Evolutionary conservation across 352 stramenopile genomes (phyloP), one percentile per base, ranked within the genome.

Genomic region (Pythium rishiriense): DNA sequence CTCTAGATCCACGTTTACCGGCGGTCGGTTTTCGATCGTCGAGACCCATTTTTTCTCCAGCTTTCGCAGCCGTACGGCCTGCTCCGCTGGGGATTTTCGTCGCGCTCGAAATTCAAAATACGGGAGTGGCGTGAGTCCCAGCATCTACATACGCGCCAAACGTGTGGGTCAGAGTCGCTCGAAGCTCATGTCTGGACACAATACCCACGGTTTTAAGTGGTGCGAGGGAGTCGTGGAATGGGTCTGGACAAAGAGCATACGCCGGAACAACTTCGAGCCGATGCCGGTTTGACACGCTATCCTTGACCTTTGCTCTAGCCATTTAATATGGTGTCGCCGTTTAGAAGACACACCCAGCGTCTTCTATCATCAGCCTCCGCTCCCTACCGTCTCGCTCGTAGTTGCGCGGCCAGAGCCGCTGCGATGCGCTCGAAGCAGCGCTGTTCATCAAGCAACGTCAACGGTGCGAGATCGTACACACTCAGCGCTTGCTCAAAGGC

Each of bases 391-490:
- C 33, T 53, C 17, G 19, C 25, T 39, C 31, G 46, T 17, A 39
- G 24, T 5, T 47, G n/a, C 9, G 41, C 41, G 5, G 12, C 17
- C 24, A 55, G 43, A 11, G 22, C n/a, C 3, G n/a, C 25, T 12
- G 17, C 12, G 22, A 68, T 62, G 11, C 43, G 28, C 33, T 62
- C 29, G 9, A 48, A 39, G 29, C 51, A 60, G 28, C 41, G 51
- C 52, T 68, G 51, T 10, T 62, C 52, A 24, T 68, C 51, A 12
- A 68, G 46, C 7, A 62, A 33, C n/a, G 29, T 11, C 6, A 68
- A 33, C 14, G 51, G 31, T 17, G 61, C 50, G 11, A 68, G 28
- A 45, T 68, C 61, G 21, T 57, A 68, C 12, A 42, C 25, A 15
- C 29, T 9, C 3, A 68, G 14, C 19, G 52, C 51, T 17, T 35